phyloP scores from a whole-genome alignment of 2,329 filamentous ascomycete genomes.

The Sarocladium strictum region DNA sequence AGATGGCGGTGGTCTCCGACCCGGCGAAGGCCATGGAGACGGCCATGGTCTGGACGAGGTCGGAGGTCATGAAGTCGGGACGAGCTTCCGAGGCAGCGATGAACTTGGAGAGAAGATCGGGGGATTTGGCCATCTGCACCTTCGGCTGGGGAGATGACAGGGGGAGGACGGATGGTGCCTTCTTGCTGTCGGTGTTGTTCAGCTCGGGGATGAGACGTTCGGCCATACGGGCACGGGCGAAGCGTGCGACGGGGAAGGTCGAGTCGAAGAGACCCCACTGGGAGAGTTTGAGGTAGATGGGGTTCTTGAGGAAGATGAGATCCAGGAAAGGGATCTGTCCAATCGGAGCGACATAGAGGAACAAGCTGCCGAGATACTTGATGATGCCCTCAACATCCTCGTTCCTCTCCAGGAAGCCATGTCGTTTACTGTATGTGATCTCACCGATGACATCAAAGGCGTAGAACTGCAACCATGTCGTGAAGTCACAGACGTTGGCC shows the following conservation, averaged over 20 bases:
- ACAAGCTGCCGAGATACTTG: slow-evolving; percentile 6
- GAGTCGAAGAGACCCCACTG: slow-evolving; percentile 61
- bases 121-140: slow-evolving; percentile 27
- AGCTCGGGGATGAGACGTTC: slow-evolving; percentile 51
- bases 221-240: slow-evolving; percentile 61
- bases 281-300: slow-evolving; percentile 61
- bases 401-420: slow-evolving; percentile 7
- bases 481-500: slow-evolving; percentile 4
- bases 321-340: slow-evolving; percentile 73
- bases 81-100: slow-evolving; percentile 60
- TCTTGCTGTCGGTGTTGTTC: slow-evolving; percentile 10
- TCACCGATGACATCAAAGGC: slow-evolving; percentile 9
- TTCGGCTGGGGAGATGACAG: slow-evolving; percentile 26
- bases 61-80: slow-evolving; percentile 66
- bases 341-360: slow-evolving; percentile 4
- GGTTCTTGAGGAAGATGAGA: slow-evolving; percentile 66
- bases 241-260: slow-evolving; percentile 67
- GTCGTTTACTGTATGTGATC: slow-evolving; percentile 7
- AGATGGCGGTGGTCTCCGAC: slow-evolving; percentile 75
- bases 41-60: slow-evolving; percentile 65
- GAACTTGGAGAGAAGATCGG: slow-evolving; percentile 66
- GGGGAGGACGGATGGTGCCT: slow-evolving; percentile 24
- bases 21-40: slow-evolving; percentile 63
- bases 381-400: slow-evolving; percentile 9
- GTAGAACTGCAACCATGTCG: slow-evolving; percentile 9